Base-by-base conservation (phyloP, 768 basidiomycete genomes). In the Boletus tomentosulus region DNA sequence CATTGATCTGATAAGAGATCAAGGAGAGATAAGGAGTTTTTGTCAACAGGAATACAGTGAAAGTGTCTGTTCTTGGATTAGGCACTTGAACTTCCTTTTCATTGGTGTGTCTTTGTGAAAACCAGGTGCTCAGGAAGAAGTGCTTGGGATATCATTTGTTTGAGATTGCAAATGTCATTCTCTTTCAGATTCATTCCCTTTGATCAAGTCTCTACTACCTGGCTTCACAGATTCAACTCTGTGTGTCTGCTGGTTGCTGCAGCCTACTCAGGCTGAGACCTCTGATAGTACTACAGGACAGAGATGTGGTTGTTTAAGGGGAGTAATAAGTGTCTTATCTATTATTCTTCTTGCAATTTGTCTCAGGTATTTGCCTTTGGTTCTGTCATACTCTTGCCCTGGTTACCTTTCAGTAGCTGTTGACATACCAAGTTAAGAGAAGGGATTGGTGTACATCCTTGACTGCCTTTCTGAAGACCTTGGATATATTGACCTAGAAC, bases 231-330 rank as follows among this genome's bases (percentile, higher is more conserved):
- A 27, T 33, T 33, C 31, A 33, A 33, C 31, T 33, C 31, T 33
- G 31, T 33, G 31, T 33, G 31, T 33, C 11, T 33, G 31, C 31
- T 33, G 31, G 31, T 33, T 33, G 11, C 31, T 12, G 7, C 7
- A 33, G 31, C 31, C 31, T 33, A 33, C 10, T 33, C 7, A 33
- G 19, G 37, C 24, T 22, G 19, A 30, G 46, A 48, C 28, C 51
- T 53, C 55, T 53, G 46, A 53, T 44, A 6, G 2, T 15, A 53
- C 46, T 37, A 56, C 43, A 49, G 52, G 12, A 24, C n/a, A 16
- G 37, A 57, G 56, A 49, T 28, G 13, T 43, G 27, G 37, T 47
- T 48, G 51, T 6, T 30, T 41, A 41, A 10, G 11, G n/a, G 27
- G 22, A 24, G 25, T 12, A 35, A 15, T 19, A 19, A 12, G 15